Evolutionary conservation across 805 yeast genomes (phyloP), one percentile per base, ranked within the genome.

Genomic region (Middelhovenomyces tepae): DNA sequence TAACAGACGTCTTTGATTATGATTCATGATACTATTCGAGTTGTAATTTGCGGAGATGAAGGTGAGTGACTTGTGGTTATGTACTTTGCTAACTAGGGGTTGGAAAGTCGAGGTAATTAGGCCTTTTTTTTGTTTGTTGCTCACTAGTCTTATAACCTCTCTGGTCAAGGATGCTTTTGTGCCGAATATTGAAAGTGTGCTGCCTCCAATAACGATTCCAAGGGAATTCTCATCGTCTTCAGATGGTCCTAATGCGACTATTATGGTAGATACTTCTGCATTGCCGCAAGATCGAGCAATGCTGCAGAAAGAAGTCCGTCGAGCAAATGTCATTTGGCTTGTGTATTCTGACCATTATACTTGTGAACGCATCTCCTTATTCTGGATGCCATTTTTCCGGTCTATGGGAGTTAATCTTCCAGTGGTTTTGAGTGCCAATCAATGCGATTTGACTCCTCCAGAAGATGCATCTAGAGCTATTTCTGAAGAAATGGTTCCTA

Each of bases 321-420:
- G 71, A 34, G 91, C 96, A 0, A 89, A 83, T 56, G 96, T 86
- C 9, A 81, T 91, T 2, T 81, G 95, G 89, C 67, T 91, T n/a
- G 85, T 91, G 0, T 91, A 87, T 52, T 73, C 91, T 3, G 97
- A 87, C 50, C 94, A 86, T 49, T 91, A 86, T 51, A 85, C 97
- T 0, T 91, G 86, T 52, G 97, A 91, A 53, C 67, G 97, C 29
- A 74, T 91, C 4, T 76, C 95, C 2, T 62, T 89, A 16, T 86
- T 86, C 54, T 91, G 99, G 99, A 78, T 91, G 71, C 91, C 93
- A 32, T 71, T 79, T 65, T 79, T 91, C 48, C 67, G 99, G 40
- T 83, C 94, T 0, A 66, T 85, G 69, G 99, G 98, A 3, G 85
- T 89, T 37, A 91, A 91, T 50, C 42, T 89, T 9, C 98, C 99